Conservation (phyloP, 768 basidiomycete genomes). For the Tulasnella sp. region DNA sequence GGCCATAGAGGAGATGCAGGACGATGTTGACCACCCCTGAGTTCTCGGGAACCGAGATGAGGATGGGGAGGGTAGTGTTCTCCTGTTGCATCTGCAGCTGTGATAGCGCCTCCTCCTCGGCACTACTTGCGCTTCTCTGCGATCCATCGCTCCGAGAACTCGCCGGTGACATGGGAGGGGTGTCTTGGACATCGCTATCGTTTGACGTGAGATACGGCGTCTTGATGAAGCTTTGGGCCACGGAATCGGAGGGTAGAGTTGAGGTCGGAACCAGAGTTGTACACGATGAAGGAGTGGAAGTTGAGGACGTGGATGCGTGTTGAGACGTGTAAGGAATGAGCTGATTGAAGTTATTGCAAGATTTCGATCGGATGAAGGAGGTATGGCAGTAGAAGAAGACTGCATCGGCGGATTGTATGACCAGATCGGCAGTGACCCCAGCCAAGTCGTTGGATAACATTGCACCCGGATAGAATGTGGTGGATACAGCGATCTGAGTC, state of each 20-base stretch:
- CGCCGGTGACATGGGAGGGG: constrained; percentile 1
- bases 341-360: constrained; percentile 52
- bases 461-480: constrained; percentile 67
- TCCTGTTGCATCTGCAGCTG: neutral
- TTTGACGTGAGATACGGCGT: constrained; percentile 10
- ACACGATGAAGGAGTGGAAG: neutral
- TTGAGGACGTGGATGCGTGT: neutral
- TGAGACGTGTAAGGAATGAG: constrained; percentile 24
- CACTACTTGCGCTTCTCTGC: too few species aligned
- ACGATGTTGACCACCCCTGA: constrained; percentile 24
- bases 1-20: constrained; percentile 17
- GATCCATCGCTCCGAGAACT: too few species aligned
- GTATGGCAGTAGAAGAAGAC: constrained; percentile 79
- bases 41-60: constrained; percentile 49
- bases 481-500: constrained; percentile 62
- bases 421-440: constrained; percentile 32
- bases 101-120: neutral
- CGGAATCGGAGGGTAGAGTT: neutral
- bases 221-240: neutral
- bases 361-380: constrained; percentile 43
- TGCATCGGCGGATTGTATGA: constrained; percentile 58
- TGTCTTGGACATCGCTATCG: neutral
- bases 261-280: neutral
- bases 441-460: constrained; percentile 31
- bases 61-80: neutral